A percentile compares a stretch with the other conserved stretches of the same genome.
These are phyloP conservation scores for Microstroma glucosiphilum DNA, from an alignment of 1,284 basidiomycete genomes.

Conservation along the genomic window DNA sequence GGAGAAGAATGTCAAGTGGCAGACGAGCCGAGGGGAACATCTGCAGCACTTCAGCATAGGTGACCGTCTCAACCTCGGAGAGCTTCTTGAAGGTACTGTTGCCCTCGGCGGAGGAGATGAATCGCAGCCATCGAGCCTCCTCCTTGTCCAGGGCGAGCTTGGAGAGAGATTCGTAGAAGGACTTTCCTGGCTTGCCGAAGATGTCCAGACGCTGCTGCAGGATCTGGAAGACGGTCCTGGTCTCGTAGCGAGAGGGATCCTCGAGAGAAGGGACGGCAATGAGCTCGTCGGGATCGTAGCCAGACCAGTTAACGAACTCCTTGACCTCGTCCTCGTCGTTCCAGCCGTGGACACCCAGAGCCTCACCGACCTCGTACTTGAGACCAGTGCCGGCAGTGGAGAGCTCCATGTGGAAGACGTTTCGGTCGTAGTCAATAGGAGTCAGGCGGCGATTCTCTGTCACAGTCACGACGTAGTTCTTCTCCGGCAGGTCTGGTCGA, in stretches of 20 bases:
- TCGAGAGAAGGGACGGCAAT: slow-evolving; percentile 68
- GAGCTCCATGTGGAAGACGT: slow-evolving; percentile 98
- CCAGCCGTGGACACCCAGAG: slow-evolving; percentile 94
- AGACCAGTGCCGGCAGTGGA: slow-evolving; percentile 84
- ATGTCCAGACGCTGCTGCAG: slow-evolving; percentile 95
- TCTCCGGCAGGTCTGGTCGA: slow-evolving; percentile 79
- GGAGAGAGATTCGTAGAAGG: slow-evolving; percentile 84
- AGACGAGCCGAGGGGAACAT: slow-evolving; percentile 76
- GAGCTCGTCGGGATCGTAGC: slow-evolving; percentile 71
- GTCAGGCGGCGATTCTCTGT: slow-evolving; percentile 91
- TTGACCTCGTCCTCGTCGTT: slow-evolving; percentile 83
- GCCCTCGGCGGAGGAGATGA: slow-evolving; percentile 90
- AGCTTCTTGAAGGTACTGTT: slow-evolving; percentile 88
- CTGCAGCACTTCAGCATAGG: slow-evolving; percentile 79
- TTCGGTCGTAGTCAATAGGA: slow-evolving; percentile 89
- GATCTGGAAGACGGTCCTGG: slow-evolving; percentile 87
- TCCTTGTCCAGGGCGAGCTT: slow-evolving; percentile 66
- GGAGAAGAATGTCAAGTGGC: slow-evolving; percentile 68
- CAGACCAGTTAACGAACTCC: slow-evolving; percentile 88
- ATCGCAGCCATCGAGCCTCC: slow-evolving; percentile 77
- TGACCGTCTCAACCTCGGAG: slow-evolving; percentile 87
- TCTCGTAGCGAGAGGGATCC: slow-evolving; percentile 55
- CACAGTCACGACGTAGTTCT: slow-evolving; percentile 87
- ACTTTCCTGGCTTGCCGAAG: slow-evolving; percentile 90
- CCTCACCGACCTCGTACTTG: slow-evolving; percentile 92